phyloP scores from a whole-genome alignment of 768 basidiomycete species.

The Mrakia blollopis region DNA sequence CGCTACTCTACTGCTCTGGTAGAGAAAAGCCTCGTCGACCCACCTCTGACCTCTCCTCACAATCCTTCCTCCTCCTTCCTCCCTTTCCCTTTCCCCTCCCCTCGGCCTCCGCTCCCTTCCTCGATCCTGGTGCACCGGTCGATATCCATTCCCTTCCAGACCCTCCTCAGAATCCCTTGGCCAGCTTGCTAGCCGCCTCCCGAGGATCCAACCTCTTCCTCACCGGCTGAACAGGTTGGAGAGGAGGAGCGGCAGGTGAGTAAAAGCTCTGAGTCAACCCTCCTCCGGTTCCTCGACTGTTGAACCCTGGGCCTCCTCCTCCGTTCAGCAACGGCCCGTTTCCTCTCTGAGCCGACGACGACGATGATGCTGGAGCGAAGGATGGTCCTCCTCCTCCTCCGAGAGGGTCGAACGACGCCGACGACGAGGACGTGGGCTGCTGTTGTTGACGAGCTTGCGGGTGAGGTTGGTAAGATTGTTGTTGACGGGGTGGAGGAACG shows the following conservation, averaged over 20 bases:
- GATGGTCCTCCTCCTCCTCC: slow-evolving; percentile 17
- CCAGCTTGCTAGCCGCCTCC: slow-evolving; percentile 70
- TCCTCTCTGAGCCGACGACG: background rate
- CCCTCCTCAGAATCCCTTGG: slow-evolving; percentile 22
- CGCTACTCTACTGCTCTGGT: no score
- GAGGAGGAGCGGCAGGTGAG: slow-evolving; percentile 15
- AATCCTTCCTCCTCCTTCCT: background rate
- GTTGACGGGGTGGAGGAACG: slow-evolving; percentile 8
- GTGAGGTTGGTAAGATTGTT: background rate
- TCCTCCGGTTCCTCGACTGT: slow-evolving; percentile 8
- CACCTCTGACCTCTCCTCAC: background rate
- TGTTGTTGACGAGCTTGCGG: slow-evolving; percentile 1
- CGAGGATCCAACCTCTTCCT: slow-evolving; percentile 73
- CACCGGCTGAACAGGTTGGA: slow-evolving; percentile 4
- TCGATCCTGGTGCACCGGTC: no score
- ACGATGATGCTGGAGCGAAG: background rate
- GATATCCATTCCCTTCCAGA: background rate
- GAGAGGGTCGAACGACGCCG: slow-evolving; percentile 14
- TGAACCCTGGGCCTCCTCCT: background rate
- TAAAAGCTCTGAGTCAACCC: slow-evolving; percentile 35
- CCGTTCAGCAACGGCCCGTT: slow-evolving; percentile 2
- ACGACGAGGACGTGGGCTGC: background rate
- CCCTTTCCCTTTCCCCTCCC: background rate
- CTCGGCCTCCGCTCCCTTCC: background rate
- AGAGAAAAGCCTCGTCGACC: background rate